Base-by-base conservation (phyloP, 225 moss, liverwort and hornwort genomes). In the Takakia lepidozioides region DNA sequence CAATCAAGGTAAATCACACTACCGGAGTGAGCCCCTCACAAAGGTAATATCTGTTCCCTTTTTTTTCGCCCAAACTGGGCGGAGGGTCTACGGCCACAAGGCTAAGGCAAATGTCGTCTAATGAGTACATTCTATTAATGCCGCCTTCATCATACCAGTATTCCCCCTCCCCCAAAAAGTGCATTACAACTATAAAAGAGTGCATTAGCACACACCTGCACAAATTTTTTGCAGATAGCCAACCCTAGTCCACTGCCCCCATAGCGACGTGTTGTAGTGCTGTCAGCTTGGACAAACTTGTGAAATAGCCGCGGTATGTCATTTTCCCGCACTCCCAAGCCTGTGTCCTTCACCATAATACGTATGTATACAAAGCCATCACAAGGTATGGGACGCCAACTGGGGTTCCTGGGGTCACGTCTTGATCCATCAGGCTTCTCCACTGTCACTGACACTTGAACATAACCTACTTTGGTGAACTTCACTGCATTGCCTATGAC, bases 181-280 rank as follows among this genome's bases (percentile, higher is more conserved):
- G 8, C 6, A 49, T 10, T 25, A 7, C 15, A 5, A 49, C n/a
- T 3, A 1, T 11, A 32, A 6, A 11, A 32, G 32, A 32, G 11
- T 32, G 32, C n/a, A n/a, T n/a, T n/a, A n/a, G 1, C 20, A 10
- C 45, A 34, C 37, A 95, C 93, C 86, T 95, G 84, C 2, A 98
- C 87, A 32, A 98, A 87, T 63, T 98, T 98, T 80, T 87, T 98
- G 54, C 82, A 87, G 54, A 84, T 75, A 6, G 84, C 75, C 62
- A 84, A 56, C 30, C 80, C 80, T 17, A 75, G 54, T 24, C 84
- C 84, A n/a, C 75, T 80, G 32, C 84, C 84, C 7, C 80, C 80
- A 28, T 66, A 75, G 55, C 69, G 75, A 45, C 80, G 75, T 5
- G 75, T 69, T 19, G 69, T 69, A 3, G 66, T 49, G 63, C 66